These are phyloP conservation scores for Powellomyces hirtus DNA, from an alignment of 192 early-diverging fungal species.

Conservation along the genomic window DNA sequence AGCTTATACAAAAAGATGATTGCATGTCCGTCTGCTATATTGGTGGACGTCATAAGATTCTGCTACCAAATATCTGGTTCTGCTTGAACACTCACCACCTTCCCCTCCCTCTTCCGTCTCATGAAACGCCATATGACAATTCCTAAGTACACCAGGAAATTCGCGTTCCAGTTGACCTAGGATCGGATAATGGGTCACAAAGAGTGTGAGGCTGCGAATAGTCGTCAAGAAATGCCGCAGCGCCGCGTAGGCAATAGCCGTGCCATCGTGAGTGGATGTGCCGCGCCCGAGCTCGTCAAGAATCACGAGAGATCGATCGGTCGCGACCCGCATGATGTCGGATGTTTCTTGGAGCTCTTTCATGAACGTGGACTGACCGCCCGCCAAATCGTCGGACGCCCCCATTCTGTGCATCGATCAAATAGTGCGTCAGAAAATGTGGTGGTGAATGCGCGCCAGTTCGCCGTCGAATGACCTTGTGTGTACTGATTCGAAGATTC, in stretches of 20 bases:
- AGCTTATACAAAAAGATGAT: slow-evolving; percentile 68
- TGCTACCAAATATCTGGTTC: too few relatives aligned
- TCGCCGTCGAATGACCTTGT: slow-evolving; percentile 39
- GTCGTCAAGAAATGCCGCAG: slow-evolving; percentile 54
- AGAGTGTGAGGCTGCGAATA: slow-evolving; percentile 56
- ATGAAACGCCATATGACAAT: slow-evolving; percentile 43
- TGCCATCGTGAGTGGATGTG: slow-evolving; percentile 74
- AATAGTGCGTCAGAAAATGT: neutral
- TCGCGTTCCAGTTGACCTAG: slow-evolving; percentile 25
- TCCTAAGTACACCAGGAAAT: slow-evolving; percentile 10
- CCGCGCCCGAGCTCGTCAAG: slow-evolving; percentile 81
- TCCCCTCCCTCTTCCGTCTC: slow-evolving; percentile 15
- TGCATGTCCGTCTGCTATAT: neutral
- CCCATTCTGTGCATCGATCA: slow-evolving; percentile 47
- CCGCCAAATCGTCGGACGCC: slow-evolving; percentile 62
- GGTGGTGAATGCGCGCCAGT: neutral
- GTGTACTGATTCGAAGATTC: slow-evolving; percentile 67
- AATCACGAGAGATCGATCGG: slow-evolving; percentile 59
- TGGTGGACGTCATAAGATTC: neutral
- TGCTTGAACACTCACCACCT: neutral
- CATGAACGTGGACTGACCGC: slow-evolving; percentile 74
- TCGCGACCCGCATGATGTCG: slow-evolving; percentile 33
- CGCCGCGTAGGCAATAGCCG: slow-evolving; percentile 70
- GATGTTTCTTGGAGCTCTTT: slow-evolving; percentile 47
- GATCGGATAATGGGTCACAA: slow-evolving; percentile 76